These are phyloP conservation scores for Pseudopyricularia cyperi DNA, from an alignment of 2,329 filamentous ascomycete species.

Conservation along the genomic window DNA sequence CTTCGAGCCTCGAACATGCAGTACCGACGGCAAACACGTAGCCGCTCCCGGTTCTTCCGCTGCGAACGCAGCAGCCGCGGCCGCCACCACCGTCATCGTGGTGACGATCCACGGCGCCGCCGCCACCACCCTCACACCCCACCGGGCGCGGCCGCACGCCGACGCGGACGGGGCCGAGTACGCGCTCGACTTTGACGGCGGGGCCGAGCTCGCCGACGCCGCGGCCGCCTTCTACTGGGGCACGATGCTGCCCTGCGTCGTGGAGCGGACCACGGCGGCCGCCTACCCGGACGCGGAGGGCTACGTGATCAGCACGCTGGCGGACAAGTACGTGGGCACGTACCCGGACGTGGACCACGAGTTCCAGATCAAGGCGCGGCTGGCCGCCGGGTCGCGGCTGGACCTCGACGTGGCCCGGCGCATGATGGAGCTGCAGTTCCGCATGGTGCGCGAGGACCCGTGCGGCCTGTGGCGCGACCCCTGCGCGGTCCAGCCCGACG, in stretches of 20 bases:
- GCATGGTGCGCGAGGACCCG: slow-evolving; percentile 6
- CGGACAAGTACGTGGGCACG: slow-evolving; percentile 6
- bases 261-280: slow-evolving; percentile 5
- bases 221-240: slow-evolving; percentile 6
- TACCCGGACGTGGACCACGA: slow-evolving; percentile 8
- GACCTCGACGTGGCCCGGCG: slow-evolving; percentile 6
- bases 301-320: slow-evolving; percentile 6
- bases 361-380: slow-evolving; percentile 7
- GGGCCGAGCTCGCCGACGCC: slow-evolving; percentile 3
- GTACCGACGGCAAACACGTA: background rate
- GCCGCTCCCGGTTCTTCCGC: background rate
- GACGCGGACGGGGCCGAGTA: slow-evolving; percentile 5
- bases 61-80: too few species aligned
- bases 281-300: slow-evolving; percentile 4
- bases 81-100: background rate
- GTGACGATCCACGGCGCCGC: background rate
- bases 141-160: slow-evolving; percentile 4
- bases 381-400: slow-evolving; percentile 3
- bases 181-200: slow-evolving; percentile 3
- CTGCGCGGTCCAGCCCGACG: slow-evolving; percentile 6
- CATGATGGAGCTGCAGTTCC: slow-evolving; percentile 7
- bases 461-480: slow-evolving; percentile 6
- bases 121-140: background rate
- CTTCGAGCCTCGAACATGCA: background rate
- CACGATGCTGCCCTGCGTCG: slow-evolving; percentile 6